These are phyloP conservation scores for Hypomontagnella monticulosa DNA, from an alignment of 495 filamentous ascomycete genomes.

Conservation along the genomic window DNA sequence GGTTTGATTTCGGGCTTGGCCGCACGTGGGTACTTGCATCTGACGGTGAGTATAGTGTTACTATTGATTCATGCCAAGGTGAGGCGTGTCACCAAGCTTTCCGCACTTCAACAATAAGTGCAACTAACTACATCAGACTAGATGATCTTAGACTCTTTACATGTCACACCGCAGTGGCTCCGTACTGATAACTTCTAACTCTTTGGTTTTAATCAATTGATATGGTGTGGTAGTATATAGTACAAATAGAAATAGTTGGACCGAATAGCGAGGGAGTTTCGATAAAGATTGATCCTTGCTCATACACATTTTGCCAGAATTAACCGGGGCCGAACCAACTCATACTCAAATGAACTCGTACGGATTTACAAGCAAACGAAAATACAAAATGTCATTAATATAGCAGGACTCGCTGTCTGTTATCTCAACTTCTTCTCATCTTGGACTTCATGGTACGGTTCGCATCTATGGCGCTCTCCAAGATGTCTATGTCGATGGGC, in stretches of 20 bases:
- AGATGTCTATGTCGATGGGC: constrained; percentile 30
- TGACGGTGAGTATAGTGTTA: no score
- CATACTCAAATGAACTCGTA: constrained; percentile 6
- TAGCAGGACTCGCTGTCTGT: not conserved
- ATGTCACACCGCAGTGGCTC: not conserved
- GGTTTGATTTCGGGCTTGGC: no score
- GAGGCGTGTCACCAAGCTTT: no score
- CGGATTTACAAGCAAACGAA: constrained; percentile 11
- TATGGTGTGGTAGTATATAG: constrained; percentile 10
- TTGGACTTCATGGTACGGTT: not conserved
- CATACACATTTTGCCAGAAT: constrained; percentile 30
- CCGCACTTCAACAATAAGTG: no score
- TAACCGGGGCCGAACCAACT: constrained; percentile 20
- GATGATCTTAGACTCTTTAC: not conserved
- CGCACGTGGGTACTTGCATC: no score
- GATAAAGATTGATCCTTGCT: constrained; percentile 20
- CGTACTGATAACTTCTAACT: constrained; percentile 11
- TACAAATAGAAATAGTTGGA: constrained; percentile 7
- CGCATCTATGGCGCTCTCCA: not conserved
- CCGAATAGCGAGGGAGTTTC: constrained; percentile 15
- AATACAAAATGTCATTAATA: constrained; percentile 19
- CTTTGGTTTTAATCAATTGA: not conserved
- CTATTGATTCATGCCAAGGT: no score
- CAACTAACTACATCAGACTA: not conserved
- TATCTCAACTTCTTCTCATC: not conserved